These are phyloP conservation scores for Stromatinia cepivora DNA, from an alignment of 2,329 filamentous ascomycete species.

Conservation along the genomic window DNA sequence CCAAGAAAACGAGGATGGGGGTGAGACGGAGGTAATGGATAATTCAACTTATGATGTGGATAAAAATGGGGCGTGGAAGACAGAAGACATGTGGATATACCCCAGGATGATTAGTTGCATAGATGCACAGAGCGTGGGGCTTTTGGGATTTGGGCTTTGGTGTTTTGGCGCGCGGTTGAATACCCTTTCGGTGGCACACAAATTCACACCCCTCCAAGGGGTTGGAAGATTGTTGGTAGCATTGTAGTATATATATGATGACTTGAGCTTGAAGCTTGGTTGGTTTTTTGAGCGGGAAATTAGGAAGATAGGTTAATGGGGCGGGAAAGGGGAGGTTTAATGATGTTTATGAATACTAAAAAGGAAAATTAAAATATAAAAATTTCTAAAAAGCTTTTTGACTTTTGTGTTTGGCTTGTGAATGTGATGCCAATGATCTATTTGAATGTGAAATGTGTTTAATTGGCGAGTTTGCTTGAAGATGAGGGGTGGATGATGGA, in stretches of 20 bases:
- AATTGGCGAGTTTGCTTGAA: no score
- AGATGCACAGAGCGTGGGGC: constrained; percentile 3
- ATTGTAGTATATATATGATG: constrained; percentile 10
- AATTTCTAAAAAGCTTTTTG: neutral
- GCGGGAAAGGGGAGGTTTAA: neutral
- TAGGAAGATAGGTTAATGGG: neutral
- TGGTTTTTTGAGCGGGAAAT: neutral
- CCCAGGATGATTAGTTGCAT: constrained; percentile 16
- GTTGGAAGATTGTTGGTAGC: neutral
- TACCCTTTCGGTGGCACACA: neutral
- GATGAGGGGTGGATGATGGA: no score
- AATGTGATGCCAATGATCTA: neutral
- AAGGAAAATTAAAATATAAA: neutral
- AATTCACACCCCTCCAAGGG: neutral
- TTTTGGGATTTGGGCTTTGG: constrained; percentile 6
- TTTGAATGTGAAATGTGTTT: neutral
- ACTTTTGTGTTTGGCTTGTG: neutral
- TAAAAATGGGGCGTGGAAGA: constrained; percentile 14
- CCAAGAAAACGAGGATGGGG: neutral
- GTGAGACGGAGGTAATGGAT: constrained; percentile 2
- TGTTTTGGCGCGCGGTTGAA: constrained; percentile 18
- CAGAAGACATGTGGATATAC: constrained; percentile 8
- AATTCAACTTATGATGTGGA: neutral
- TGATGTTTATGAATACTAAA: constrained; percentile 5
- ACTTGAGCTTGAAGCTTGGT: constrained; percentile 15